Evolutionary conservation across 345 rosid species (phyloP), one percentile per base, ranked within the genome.

Genomic region (Barbarea vulgaris): DNA sequence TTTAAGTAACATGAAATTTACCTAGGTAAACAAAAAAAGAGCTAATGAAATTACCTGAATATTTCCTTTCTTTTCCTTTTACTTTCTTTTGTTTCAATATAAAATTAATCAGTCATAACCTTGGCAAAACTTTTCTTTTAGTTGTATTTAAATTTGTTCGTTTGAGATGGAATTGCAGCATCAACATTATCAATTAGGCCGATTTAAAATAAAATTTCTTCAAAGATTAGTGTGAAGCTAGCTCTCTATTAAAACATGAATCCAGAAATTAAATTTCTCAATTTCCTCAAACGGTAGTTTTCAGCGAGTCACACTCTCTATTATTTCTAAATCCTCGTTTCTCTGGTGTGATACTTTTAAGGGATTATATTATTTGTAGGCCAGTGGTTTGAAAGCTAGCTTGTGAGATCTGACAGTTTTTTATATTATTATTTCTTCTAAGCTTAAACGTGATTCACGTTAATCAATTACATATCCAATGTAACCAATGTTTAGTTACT

Each of bases 371-470:
- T 36, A 55, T 44, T 21, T 42, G 33, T 41, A 48, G 28, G 48
- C 18, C 30, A 65, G 30, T 55, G 50, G 12, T 46, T 56, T 65
- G 39, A 64, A n/a, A 55, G 22, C 46, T 12, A 73, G 56, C 36
- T 46, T 46, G 2, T 41, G n/a, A 44, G 36, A 64, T 42, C 7
- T 44, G 77, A 44, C 65, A 33, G 47, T 64, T 74, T 15, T 64
- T 13, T 1, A 17, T 57, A 55, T 33, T 24, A 44, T 65, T 10
- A 65, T 27, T 31, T 19, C 27, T 52, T 11, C 34, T 46, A 74
- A 74, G 30, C 50, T 46, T 44, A 34, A 41, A 31, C 72, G 58
- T 65, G 77, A 33, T 65, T 31, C 77, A 64, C 71, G 71, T 64
- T 57, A 56, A 15, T 55, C 14, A 46, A 31, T 73, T 55, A 44